Base-by-base conservation (phyloP, 495 filamentous ascomycete genomes). In the Tuber calosporum region DNA sequence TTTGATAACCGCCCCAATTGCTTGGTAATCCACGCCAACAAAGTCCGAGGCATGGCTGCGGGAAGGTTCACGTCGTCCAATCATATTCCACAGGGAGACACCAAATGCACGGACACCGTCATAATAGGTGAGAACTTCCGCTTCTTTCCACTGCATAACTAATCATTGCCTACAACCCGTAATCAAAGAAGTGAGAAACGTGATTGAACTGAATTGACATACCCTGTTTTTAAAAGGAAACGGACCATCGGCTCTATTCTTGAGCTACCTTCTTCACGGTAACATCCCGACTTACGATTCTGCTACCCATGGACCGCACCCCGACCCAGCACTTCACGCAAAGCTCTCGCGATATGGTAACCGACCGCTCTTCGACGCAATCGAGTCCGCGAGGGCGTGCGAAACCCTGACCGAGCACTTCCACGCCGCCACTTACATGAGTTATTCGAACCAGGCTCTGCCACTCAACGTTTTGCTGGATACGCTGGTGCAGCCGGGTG, bases 241-340 rank as follows among this genome's bases (percentile, higher is more conserved):
- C 77, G 89, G 89, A 43, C 89, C 89, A 69, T 87, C 89, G 42
- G 87, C 89, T 74, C 86, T 91, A 80, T 87, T 90, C 79, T 84
- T 91, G 37, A 89, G 88, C 71, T 91, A 87, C 78, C 88, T 90
- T 69, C 86, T 91, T 26, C 89, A 91, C 79, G 89, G 89, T 19
- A 85, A 90, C 78, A 83, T 89, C 68, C 89, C 89, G 2, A 85
- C 84, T 72, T 91, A 91, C 74, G 82, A 84, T 30, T 76, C 84
- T 8, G 77, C 83, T 30, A 84, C 84, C 66, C 40, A 81, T n/a
- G 80, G 80, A 11, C 86, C 85, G 38, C 89, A 91, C 80, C 88
- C 88, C 15, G 89, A 91, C 79, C 83, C 85, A 30, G 81, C 90
- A 20, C 83, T 91, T 1, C 85, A 91, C 79, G 74, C 82, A 53